Evolutionary conservation across 202 grass and related monocot genomes (phyloP), one percentile per base, ranked within the genome.

Genomic region (Schoenoplectus triqueter): DNA sequence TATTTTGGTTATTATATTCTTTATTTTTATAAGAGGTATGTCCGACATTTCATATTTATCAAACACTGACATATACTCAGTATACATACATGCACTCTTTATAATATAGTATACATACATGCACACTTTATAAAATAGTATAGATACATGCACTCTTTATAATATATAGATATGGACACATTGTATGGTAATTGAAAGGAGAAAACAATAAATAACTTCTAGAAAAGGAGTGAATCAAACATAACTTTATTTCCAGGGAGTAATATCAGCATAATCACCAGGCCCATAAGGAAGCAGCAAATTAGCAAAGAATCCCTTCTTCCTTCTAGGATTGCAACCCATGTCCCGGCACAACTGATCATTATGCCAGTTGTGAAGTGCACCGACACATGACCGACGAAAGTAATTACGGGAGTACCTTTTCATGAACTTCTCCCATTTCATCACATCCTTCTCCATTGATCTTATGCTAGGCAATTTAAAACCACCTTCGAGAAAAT

Each of bases 331-430:
- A 5, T 90, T 60, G 82, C 80, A 91, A 5, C 95, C 95, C 92
- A 97, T 93, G 86, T 97, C 92, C 8, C 85, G 67, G 82, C 95
- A 97, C 47, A 97, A 77, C 69, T 87, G 70, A 82, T 97, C 95
- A 62, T 90, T 92, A 83, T 94, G 93, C 91, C 92, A 97, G 64
- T 89, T 87, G 77, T 84, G 85, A 5, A 97, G 83, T 0, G 17
- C 84, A 20, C 85, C 85, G 5, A 97, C 20, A 77, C 88, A 93
- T 2, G 91, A 85, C 47, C 89, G 20, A 17, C 86, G 50, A 47
- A 77, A 92, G n/a, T 76, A 55, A 7, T 73, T 84, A 0, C 47
- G 18, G 79, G 15, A 63, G 81, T 88, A 87, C 78, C 76, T 56
- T 61, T 65, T 83, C 86, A 86, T 90, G 82, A 84, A 94, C 1